Percentiles rank a stretch among this genome's conserved stretches.
Evolutionary conservation across 116 monocot species (phyloP).

Genomic region (Zostera marina): DNA sequence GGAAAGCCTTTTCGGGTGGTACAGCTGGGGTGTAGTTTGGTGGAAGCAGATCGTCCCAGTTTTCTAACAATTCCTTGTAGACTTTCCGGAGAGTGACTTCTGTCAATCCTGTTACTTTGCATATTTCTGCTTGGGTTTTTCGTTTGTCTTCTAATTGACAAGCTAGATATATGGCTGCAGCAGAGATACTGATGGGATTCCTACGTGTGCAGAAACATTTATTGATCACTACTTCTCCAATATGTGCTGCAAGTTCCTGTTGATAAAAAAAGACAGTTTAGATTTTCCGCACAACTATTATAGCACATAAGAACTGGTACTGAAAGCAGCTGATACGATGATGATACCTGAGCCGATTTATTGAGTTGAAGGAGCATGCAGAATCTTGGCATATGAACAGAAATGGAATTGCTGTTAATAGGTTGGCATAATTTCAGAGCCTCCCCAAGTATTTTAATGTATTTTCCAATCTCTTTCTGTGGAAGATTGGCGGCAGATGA

Average conservation of each 20-base stretch:
- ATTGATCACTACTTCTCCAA: slow-evolving; percentile 89
- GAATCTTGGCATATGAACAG: slow-evolving; percentile 97
- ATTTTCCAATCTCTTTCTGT: slow-evolving; percentile 97
- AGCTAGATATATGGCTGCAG: slow-evolving; percentile 89
- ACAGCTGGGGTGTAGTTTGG: slow-evolving; percentile 85
- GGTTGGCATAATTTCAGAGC: slow-evolving; percentile 86
- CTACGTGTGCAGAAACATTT: slow-evolving; percentile 95
- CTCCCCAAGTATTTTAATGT: slow-evolving; percentile 97
- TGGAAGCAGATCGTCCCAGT: slow-evolving; percentile 90
- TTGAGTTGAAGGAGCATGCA: slow-evolving; percentile 95
- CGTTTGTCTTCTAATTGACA: slow-evolving; percentile 95
- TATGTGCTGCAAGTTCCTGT: slow-evolving; percentile 97
- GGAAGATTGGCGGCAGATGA: slow-evolving; percentile 89
- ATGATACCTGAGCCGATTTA: slow-evolving; percentile 89
- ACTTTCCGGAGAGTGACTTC: slow-evolving; percentile 96
- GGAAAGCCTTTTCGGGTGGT: slow-evolving; percentile 91
- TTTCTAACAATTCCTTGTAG: slow-evolving; percentile 90
- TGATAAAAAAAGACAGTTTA: neutral
- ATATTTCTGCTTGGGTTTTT: slow-evolving; percentile 96
- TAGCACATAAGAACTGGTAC: neutral
- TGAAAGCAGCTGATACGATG: too few species aligned
- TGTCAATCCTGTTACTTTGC: slow-evolving; percentile 92
- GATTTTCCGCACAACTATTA: too few species aligned
- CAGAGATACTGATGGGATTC: slow-evolving; percentile 96
- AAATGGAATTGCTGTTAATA: slow-evolving; percentile 94